Percentiles rank a stretch among this genome's conserved stretches.
These are phyloP conservation scores for Rostrohypoxylon terebratum DNA, from an alignment of 495 filamentous ascomycete genomes.

Conservation along the genomic window DNA sequence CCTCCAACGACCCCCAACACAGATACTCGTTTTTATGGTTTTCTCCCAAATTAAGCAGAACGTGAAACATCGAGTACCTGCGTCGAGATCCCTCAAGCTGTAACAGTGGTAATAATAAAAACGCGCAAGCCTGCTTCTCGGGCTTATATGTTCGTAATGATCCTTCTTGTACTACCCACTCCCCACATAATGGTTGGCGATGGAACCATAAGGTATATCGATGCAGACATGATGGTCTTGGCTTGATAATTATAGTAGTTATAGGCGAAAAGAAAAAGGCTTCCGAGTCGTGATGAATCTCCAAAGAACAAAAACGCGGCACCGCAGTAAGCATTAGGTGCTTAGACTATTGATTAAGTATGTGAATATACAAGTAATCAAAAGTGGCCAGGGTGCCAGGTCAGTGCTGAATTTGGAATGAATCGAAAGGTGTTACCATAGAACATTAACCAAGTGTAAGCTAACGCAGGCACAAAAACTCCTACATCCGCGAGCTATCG, in stretches of 20 bases:
- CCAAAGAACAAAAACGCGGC: conserved; percentile 3
- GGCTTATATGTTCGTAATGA: conserved; percentile 30
- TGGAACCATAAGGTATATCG: conserved; percentile 7
- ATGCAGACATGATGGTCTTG: conserved; percentile 8
- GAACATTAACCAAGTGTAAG: conserved; percentile 11
- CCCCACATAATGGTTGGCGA: conserved; percentile 19
- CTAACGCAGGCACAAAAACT: conserved; percentile 34
- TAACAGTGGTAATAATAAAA: conserved; percentile 15
- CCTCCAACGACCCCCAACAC: conserved; percentile 20
- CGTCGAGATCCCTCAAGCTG: conserved; percentile 36
- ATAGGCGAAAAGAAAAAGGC: neutral
- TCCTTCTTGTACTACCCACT: conserved; percentile 26
- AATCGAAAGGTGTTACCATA: conserved; percentile 8
- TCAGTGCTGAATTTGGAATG: conserved; percentile 2
- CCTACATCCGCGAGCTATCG: conserved; percentile 10
- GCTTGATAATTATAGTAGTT: conserved; percentile 24
- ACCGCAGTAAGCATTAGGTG: conserved; percentile 10
- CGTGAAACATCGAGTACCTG: conserved; percentile 38
- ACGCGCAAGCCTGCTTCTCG: conserved; percentile 15
- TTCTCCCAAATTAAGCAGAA: conserved; percentile 12
- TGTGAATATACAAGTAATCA: neutral
- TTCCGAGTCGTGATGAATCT: neutral
- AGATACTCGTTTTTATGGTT: conserved; percentile 2
- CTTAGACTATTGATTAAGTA: neutral
- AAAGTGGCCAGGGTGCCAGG: neutral